A percentile compares a stretch with the other conserved stretches of the same genome.
phyloP scores from a whole-genome alignment of 495 filamentous ascomycete species.

The Hypoxylon lenormandii region DNA sequence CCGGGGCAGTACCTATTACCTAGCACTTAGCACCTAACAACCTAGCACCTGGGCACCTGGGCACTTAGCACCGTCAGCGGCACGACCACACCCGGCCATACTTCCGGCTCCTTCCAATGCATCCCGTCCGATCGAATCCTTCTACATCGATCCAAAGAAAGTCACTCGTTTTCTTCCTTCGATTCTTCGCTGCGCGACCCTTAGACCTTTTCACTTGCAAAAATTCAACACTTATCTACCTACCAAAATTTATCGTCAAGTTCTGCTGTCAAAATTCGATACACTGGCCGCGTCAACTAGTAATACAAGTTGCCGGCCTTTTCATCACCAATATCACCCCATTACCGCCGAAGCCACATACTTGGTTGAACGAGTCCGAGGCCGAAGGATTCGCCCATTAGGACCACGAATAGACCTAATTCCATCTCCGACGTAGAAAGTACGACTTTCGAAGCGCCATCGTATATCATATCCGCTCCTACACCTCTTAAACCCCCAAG shows the following conservation, averaged over 20 bases:
- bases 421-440: background rate
- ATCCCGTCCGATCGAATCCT: conserved; percentile 41
- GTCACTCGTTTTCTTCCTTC: conserved; percentile 40
- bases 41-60: conserved; percentile 8
- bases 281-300: conserved; percentile 14
- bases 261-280: conserved; percentile 8
- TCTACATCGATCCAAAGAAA: conserved; percentile 38
- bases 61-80: conserved; percentile 39
- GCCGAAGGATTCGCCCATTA: conserved; percentile 3
- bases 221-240: conserved; percentile 5
- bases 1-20: background rate
- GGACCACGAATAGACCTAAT: conserved; percentile 15
- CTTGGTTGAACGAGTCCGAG: conserved; percentile 15
- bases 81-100: conserved; percentile 37
- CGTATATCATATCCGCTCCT: conserved; percentile 13
- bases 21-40: too few relatives aligned
- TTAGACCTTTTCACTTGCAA: conserved; percentile 18
- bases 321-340: conserved; percentile 15
- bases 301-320: conserved; percentile 12
- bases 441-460: conserved; percentile 13
- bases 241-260: background rate
- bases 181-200: conserved; percentile 28
- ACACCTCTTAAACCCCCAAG: conserved; percentile 7
- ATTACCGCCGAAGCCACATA: conserved; percentile 18
- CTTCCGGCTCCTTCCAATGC: conserved; percentile 40